Conservation (phyloP, 768 basidiomycete genomes). For the Lactarius evosmus region DNA sequence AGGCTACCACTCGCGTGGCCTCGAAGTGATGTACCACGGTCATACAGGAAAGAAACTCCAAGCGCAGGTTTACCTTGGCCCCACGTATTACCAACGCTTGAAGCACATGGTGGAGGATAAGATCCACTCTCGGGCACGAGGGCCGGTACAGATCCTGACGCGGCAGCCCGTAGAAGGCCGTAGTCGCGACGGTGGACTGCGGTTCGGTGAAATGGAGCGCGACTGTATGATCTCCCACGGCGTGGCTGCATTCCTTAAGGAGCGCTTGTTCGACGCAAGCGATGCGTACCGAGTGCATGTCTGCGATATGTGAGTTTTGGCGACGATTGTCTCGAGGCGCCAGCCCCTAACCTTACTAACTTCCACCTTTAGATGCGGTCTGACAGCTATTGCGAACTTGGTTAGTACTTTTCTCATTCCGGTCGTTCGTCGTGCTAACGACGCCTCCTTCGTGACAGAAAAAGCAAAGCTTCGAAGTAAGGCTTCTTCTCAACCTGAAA, state of each 20-base stretch:
- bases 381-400: slow-evolving; percentile 96
- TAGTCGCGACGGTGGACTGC: slow-evolving; percentile 96
- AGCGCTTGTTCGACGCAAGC: slow-evolving; percentile 91
- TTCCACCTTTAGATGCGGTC: slow-evolving; percentile 67
- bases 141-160: slow-evolving; percentile 96
- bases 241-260: slow-evolving; percentile 96
- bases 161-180: slow-evolving; percentile 98
- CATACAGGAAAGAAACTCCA: slow-evolving; percentile 98
- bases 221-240: slow-evolving; percentile 99
- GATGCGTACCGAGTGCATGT: slow-evolving; percentile 93
- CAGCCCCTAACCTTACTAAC: slow-evolving; percentile 19
- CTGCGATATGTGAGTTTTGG: slow-evolving; percentile 80
- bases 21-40: slow-evolving; percentile 98
- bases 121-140: slow-evolving; percentile 96
- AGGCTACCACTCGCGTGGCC: slow-evolving; percentile 95
- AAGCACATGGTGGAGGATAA: slow-evolving; percentile 99
- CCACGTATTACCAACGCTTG: slow-evolving; percentile 97
- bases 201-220: slow-evolving; percentile 99
- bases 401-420: slow-evolving; percentile 43
- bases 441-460: slow-evolving; percentile 47
- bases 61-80: slow-evolving; percentile 97
- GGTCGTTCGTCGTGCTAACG: slow-evolving; percentile 18
- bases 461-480: slow-evolving; percentile 90
- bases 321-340: neutral
- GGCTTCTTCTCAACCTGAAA: neutral